Evolutionary conservation across 257 asterid species (phyloP), one percentile per base, ranked within the genome.

Genomic region (Pogostemon cablin): DNA sequence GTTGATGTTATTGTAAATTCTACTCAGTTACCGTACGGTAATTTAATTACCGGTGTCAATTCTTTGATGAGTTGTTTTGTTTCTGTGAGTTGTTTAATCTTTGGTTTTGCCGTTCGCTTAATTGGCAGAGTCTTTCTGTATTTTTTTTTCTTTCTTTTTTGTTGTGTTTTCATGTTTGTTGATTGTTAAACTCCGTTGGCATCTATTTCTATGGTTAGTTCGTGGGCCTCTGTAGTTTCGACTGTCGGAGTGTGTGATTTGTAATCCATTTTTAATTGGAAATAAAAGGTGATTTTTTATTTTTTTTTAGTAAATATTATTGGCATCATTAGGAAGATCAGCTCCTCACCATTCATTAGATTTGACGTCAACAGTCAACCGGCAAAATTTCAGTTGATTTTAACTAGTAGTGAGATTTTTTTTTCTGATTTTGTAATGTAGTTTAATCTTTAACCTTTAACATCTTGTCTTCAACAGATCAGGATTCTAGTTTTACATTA

Each of bases 381-480:
- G 68, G 68, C 4, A 50, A 53, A 57, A 41, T 37, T 68, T 72
- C 56, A 39, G 52, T 5, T 49, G 9, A 62, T 68, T 15, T 61
- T 60, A 32, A 4, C 32, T 53, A 9, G 68, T 52, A 3, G 35
- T 57, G 5, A 1, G 35, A 9, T 34, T 12, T 11, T 15, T 32
- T 20, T 39, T 9, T 62, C 64, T 11, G 39, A 42, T 60, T 6
- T 7, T 39, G 3, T 43, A 68, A 6, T 50, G 41, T 37, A 60
- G 11, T 48, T 32, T 2, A 15, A 46, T 58, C 11, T 20, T 3
- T 44, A 44, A 12, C 37, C 63, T 12, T 64, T 37, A 67, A 25
- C 50, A 5, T 10, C 56, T 12, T 17, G 11, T 8, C 43, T 4
- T 75, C 3, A 8, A 25, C n/a, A n/a, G 32, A 47, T 40, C 10